phyloP scores from a whole-genome alignment of 116 monocot genomes.

The Trichopus zeylanicus region DNA sequence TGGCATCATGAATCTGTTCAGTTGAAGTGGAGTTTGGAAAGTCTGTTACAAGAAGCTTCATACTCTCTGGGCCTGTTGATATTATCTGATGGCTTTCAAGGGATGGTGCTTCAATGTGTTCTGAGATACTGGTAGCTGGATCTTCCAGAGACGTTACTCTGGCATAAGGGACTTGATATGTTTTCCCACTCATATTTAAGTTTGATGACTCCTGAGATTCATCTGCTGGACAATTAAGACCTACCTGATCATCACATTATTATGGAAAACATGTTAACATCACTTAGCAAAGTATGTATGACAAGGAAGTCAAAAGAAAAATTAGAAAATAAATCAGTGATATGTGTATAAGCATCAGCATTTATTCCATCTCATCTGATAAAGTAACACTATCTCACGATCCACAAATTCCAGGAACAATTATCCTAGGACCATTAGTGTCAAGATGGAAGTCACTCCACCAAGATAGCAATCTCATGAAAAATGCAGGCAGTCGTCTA shows the following conservation, averaged over 20 bases:
- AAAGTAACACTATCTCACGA: not conserved
- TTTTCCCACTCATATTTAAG: conserved; percentile 13
- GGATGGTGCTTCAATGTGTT: conserved; percentile 7
- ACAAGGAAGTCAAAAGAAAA: not conserved
- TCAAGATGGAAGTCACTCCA: not conserved
- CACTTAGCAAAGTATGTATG: not conserved
- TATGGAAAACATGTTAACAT: not conserved
- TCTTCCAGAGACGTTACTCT: conserved; percentile 52
- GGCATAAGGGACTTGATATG: conserved; percentile 67
- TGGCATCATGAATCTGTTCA: conserved; percentile 27
- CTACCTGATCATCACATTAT: conserved; percentile 16
- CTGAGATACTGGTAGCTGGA: conserved; percentile 7
- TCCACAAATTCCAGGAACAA: not conserved
- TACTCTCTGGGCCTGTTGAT: conserved; percentile 10
- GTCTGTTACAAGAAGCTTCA: conserved; percentile 16
- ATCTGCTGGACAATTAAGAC: conserved; percentile 8
- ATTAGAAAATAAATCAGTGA: not conserved
- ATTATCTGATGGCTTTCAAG: conserved; percentile 15
- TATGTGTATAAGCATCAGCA: not conserved
- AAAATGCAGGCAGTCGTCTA: not conserved
- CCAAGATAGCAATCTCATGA: not conserved
- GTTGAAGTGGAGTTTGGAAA: conserved; percentile 9
- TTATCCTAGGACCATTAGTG: conserved; percentile 6
- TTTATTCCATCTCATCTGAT: not conserved
- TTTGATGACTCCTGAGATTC: conserved; percentile 19